Percentiles rank a stretch among this genome's conserved stretches.
phyloP scores from a whole-genome alignment of 495 filamentous ascomycete genomes.

The Hyphodiscus hymeniophilus region DNA sequence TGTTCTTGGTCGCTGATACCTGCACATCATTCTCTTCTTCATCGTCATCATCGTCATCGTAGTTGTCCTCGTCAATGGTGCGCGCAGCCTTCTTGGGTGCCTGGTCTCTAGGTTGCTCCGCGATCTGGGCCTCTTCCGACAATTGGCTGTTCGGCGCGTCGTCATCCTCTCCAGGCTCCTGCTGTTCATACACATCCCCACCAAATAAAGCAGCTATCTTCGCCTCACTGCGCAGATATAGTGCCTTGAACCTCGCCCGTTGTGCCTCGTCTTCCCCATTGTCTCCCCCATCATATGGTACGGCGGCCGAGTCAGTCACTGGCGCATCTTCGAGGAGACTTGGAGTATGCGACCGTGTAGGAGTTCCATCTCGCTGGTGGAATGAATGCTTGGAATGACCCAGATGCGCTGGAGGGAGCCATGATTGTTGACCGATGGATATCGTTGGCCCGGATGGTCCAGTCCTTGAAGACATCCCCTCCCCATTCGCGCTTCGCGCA shows the following conservation, averaged over 20 bases:
- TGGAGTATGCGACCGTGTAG: constrained; percentile 22
- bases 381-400: constrained; percentile 9
- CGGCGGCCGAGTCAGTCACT: constrained; percentile 21
- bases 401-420: constrained; percentile 30
- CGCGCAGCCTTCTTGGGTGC: constrained; percentile 55
- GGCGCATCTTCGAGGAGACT: constrained; percentile 20
- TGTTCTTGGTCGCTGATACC: constrained; percentile 52
- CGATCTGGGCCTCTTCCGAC: constrained; percentile 20
- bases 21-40: constrained; percentile 52
- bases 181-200: constrained; percentile 28
- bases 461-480: constrained; percentile 19
- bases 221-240: constrained; percentile 52
- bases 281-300: constrained; percentile 23
- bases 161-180: constrained; percentile 22
- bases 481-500: constrained; percentile 12
- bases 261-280: constrained; percentile 55
- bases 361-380: constrained; percentile 14
- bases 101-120: constrained; percentile 23
- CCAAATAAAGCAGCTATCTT: constrained; percentile 53
- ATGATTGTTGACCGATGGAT: constrained; percentile 34
- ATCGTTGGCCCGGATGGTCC: constrained; percentile 25
- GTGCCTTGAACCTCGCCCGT: constrained; percentile 50
- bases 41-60: constrained; percentile 65
- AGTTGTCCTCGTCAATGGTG: constrained; percentile 75
- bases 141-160: constrained; percentile 10